Base-by-base conservation (phyloP, 2,329 filamentous ascomycete species). In the Pseudocercospora musae region DNA sequence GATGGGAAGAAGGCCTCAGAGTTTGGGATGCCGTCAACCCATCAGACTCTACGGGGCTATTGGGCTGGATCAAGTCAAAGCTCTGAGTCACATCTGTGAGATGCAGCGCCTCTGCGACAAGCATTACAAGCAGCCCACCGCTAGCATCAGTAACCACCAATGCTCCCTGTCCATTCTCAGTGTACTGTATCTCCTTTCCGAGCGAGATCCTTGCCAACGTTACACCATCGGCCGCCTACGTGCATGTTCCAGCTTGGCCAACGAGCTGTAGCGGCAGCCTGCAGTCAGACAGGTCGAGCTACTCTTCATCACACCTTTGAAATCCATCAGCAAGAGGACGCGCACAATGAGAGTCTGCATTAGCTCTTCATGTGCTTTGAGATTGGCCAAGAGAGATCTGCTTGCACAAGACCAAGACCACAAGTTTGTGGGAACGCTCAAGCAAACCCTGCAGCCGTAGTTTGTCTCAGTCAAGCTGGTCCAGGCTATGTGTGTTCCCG, bases 1-100 rank as follows among this genome's bases (percentile, higher is more conserved):
- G 75, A 59, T 80, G 82, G 75, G 77, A 81, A 2, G 76, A 80
- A 44, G 81, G 80, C 0, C 61, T 84, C 20, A 68, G 72, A 52
- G 75, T 83, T 2, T 86, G 84, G 83, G 71, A 79, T 50, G 66
- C 72, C 0, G 64, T 81, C 50, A 73, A 72, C 54, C 65, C 63
- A n/a, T 57, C 69, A n/a, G 46, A 48, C n/a, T 52, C 23, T 8
- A 25, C 46, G 21, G 68, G 68, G n/a, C 15, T 70, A 10, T 56
- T 71, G 13, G 58, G 56, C 42, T 69, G 68, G 69, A 52, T 71
- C 37, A 64, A 37, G 42, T 67, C 70, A 9, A 73, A 68, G 68
- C 61, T 73, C 52, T 73, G 42, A 62, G 31, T 18, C 21, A 29
- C 15, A 31, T 8, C 3, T 52, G 11, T 29, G 15, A 31, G 25